Conservation (phyloP, 257 asterid species). For the Solanum chiquidenum region DNA sequence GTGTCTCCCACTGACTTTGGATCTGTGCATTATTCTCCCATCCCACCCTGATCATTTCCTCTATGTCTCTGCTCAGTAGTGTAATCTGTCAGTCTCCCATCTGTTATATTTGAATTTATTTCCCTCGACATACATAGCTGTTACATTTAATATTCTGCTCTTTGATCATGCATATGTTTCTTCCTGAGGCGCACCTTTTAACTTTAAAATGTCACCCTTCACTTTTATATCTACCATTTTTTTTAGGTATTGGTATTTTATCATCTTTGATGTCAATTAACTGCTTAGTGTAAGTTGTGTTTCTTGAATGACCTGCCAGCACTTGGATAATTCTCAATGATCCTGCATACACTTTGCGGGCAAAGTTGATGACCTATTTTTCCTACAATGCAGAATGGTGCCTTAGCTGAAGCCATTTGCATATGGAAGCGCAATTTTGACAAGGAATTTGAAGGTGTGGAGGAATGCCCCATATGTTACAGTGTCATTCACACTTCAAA, state of each 20-base stretch:
- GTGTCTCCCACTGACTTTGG: constrained; percentile 25
- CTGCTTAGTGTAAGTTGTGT: neutral
- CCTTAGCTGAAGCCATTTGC: constrained; percentile 90
- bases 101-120: neutral
- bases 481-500: constrained; percentile 88
- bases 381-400: constrained; percentile 67
- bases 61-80: neutral
- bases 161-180: neutral
- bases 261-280: neutral
- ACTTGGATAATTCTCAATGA: neutral
- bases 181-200: neutral
- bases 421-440: constrained; percentile 94
- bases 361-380: neutral
- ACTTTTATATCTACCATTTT: neutral
- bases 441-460: constrained; percentile 98
- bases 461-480: constrained; percentile 97
- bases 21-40: neutral
- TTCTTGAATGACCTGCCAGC: neutral
- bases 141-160: neutral
- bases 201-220: neutral
- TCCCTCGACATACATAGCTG: neutral
- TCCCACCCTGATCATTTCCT: neutral
- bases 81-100: neutral
- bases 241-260: neutral
- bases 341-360: neutral